Percentiles rank a stretch among this genome's conserved stretches.
Evolutionary conservation across 805 yeast genomes (phyloP).

Genomic region (Maudiozyma bulderi): DNA sequence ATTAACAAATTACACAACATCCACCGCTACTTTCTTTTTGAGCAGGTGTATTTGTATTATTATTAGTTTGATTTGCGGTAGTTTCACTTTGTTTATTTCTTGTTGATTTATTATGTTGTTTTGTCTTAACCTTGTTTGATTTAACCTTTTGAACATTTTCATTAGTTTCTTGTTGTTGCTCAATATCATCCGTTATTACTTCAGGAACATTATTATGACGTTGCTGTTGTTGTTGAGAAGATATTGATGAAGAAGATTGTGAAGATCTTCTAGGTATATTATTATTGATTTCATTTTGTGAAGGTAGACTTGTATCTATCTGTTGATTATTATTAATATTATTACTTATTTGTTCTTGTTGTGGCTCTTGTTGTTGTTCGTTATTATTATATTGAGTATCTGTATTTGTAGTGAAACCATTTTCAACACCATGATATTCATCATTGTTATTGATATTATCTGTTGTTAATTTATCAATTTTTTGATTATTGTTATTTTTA

Average conservation of each 20-base stretch:
- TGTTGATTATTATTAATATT: neutral
- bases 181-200: neutral
- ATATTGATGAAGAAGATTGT: neutral
- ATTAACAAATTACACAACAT: slow-evolving; percentile 28
- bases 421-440: neutral
- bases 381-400: neutral
- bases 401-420: neutral
- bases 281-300: neutral
- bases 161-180: neutral
- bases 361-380: neutral
- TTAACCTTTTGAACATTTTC: neutral
- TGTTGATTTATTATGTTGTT: slow-evolving; percentile 2
- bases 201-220: neutral
- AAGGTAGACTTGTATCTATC: neutral
- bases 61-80: neutral
- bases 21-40: slow-evolving; percentile 22
- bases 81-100: slow-evolving; percentile 6
- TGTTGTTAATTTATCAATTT: neutral
- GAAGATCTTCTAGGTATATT: neutral
- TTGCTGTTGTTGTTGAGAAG: neutral
- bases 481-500: neutral
- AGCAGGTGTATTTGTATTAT: neutral
- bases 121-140: neutral
- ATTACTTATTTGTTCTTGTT: too few species aligned
- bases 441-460: neutral